Evolutionary conservation across 192 early-diverging fungal species (phyloP), one percentile per base, ranked within the genome.

Genomic region (Geranomyces michiganensis): DNA sequence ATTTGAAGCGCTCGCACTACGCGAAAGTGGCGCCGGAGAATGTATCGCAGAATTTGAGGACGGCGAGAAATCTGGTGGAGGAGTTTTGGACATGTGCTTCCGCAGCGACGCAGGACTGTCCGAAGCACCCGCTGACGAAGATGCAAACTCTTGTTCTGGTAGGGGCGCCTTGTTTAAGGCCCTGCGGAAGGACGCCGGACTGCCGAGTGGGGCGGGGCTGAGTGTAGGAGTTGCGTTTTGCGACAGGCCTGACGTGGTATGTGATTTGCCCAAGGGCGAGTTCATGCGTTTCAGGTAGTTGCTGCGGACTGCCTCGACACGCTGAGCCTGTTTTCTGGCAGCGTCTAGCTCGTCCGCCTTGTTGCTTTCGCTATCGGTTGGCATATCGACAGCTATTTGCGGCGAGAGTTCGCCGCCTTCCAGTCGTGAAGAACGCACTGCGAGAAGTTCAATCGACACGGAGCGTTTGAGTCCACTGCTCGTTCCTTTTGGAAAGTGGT

Each of bases 381-480:
- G 21, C 17, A 44, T 44, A 21, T 56, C 64, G 41, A 66, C 30
- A 21, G 70, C 59, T 15, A 71, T 36, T 32, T 62, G 41, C 2
- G 70, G 60, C 22, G 59, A 62, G 43, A 64, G 31, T 30, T 15
- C 45, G 13, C 14, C 61, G 22, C 48, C 59, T 4, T 26, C 61
- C 56, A 36, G 26, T 21, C 68, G 60, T 0, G 24, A 7, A 14
- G 22, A 29, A 14, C 70, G 46, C 14, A 71, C 45, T 19, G 43
- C 44, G 9, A 71, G 60, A 21, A 71, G 30, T 46, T 64, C 70
- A 29, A 71, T 56, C 19, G 68, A 70, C 7, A 61, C 21, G 15
- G 68, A 70, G 19, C 68, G 68, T 43, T 60, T 30, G 41, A 71
- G 27, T 6, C 61, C 59, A 47, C 59, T 64, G 22, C 13, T 36